Conservation (phyloP, 1,284 basidiomycete genomes). For the Moesziomyces sp. region DNA sequence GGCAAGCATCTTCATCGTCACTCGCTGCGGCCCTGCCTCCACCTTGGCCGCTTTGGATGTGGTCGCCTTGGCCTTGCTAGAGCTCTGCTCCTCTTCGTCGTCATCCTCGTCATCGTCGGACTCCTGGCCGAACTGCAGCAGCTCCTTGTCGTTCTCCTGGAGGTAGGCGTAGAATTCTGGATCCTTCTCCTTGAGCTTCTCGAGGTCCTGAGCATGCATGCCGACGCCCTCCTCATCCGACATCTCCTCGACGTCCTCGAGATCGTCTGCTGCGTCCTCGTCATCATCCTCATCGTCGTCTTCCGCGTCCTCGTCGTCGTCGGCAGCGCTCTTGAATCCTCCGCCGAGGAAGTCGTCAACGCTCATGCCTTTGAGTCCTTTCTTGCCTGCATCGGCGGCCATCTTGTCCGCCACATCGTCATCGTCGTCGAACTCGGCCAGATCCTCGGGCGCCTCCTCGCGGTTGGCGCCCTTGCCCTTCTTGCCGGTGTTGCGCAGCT, state of each 20-base stretch:
- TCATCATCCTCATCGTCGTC: constrained; percentile 55
- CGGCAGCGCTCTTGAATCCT: constrained; percentile 59
- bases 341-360: constrained; percentile 66
- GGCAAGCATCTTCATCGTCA: constrained; percentile 81
- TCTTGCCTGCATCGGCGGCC: constrained; percentile 2
- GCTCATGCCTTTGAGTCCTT: constrained; percentile 50
- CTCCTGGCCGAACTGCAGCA: constrained; percentile 79
- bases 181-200: constrained; percentile 90
- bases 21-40: constrained; percentile 55
- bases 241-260: constrained; percentile 59
- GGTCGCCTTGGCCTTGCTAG: constrained; percentile 24
- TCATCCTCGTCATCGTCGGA: constrained; percentile 65
- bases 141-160: constrained; percentile 90
- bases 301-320: constrained; percentile 37
- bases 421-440: constrained; percentile 41
- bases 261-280: constrained; percentile 41
- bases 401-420: constrained; percentile 32
- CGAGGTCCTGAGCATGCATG: constrained; percentile 81
- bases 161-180: constrained; percentile 99
- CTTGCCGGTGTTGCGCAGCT: constrained; percentile 42
- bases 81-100: constrained; percentile 38
- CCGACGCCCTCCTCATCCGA: constrained; percentile 53
- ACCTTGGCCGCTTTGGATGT: constrained; percentile 25
- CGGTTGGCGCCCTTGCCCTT: constrained; percentile 21
- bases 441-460: constrained; percentile 21